Base-by-base conservation (phyloP, 2,329 filamentous ascomycete species). In the Penicillium sp. region DNA sequence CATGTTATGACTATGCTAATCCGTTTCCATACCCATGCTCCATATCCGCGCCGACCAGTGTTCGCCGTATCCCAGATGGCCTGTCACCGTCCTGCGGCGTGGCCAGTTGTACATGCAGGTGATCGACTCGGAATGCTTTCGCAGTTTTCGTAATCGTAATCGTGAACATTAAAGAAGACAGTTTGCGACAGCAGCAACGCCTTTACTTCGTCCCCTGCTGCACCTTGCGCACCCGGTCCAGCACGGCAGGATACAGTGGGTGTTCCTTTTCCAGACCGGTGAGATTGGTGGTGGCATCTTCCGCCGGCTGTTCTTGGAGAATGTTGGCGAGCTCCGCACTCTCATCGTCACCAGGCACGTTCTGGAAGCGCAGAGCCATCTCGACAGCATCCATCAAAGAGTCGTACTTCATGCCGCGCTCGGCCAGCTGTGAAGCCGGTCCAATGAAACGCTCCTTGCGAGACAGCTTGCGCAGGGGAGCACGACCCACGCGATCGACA, bases 381-480 rank as follows among this genome's bases (percentile, higher is more conserved):
- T 97, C 91, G 39, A 93, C 81, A 21, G 88, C 87, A 51, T 84
- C 85, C 46, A 97, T 76, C 28, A 98, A 78, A 46, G 80, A 83
- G 51, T 82, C 78, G 68, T 84, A 85, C 60, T 81, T 79, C 71
- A 88, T 77, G 52, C 82, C 88, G 53, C 79, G 77, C 76, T 95
- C 88, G 40, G 89, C 89, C 17, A 98, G 81, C 72, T 95, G 86
- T 9, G 87, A 82, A 40, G 93, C 91, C 5, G 93, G 93, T 39
- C 87, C 89, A 61, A 98, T 84, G 75, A 98, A 95, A 39, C 93
- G 89, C 75, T 98, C 93, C 75, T 94, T 93, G 70, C 90, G 87
- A 57, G 85, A 85, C 31, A 98, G 80, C 78, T 98, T 98, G 68
- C 93, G 86, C 53, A 98, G 77, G 17, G 93, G 93, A 17, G 90